Evolutionary conservation across 495 filamentous ascomycete species (phyloP), one percentile per base, ranked within the genome.

Genomic region (Bathelium albidoporum): DNA sequence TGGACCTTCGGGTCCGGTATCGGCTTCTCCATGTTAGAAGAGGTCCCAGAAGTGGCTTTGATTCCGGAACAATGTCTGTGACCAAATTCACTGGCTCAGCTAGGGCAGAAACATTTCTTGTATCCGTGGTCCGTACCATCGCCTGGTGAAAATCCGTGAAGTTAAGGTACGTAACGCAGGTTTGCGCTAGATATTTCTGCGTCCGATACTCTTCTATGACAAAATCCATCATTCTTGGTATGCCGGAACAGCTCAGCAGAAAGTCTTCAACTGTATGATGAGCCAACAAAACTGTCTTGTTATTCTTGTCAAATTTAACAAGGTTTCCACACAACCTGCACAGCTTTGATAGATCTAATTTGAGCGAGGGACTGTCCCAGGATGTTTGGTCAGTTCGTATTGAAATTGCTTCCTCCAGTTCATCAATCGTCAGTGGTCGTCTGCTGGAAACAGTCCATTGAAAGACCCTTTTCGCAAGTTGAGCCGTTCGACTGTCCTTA

Each of bases 231-330:
- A 53, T 10, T 61, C n/a, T 41, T 53, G 18, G 43, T 43, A 7
- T 58, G n/a, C 28, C 32, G 3, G 63, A 65, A 43, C 58, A 61
- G 59, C 45, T 39, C 29, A 55, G 34, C 43, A 65, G 41, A 58
- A 65, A 65, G 31, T 58, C 52, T 45, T n/a, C 2, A 39, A 65
- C 63, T 10, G 63, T 65, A 39, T 65, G 63, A 65, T 65, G 63
- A 55, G 63, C 63, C 41, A 65, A 32, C 7, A 49, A 65, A 2
- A 65, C 59, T 39, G 36, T 61, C 61, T 41, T 36, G 29, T 55
- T 62, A 34, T 58, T 44, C 58, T 31, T 20, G 29, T 65, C 59
- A 59, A 28, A 65, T 32, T 65, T 65, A 32, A 65, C 59, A 59
- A 65, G 63, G 29, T 65, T 65, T 55, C 63, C 63, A 52, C 63